Base-by-base conservation (phyloP, 2,329 filamentous ascomycete species). In the Teratosphaeriaceae sp. region DNA sequence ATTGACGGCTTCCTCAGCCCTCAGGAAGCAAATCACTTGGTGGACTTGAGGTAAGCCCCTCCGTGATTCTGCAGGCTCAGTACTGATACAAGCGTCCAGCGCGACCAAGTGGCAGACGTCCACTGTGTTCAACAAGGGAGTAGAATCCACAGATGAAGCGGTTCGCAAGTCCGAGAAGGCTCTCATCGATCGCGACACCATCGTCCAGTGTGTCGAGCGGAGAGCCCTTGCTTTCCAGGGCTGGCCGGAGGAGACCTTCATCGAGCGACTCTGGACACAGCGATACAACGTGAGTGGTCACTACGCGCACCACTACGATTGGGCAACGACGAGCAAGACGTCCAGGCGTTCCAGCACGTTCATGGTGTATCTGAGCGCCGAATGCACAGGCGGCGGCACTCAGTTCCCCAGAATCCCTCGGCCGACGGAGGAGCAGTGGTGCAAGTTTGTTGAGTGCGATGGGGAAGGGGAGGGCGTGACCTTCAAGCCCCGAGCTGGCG, bases 261-360 rank as follows among this genome's bases (percentile, higher is more conserved):
- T 81, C 55, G 78, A 82, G 59, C 70, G 73, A 38, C 68, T 81
- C 49, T 79, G 76, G 73, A 73, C 74, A 1, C 78, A 81, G 54
- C 67, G 73, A 39, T 82, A 82, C 53, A 73, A 72, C n/a, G 56
- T 63, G 5, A 69, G 67, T 2, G 78, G 78, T 1, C 76, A 80
- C 57, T 82, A 81, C 57, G 61, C 61, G 3, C 69, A 77, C 47
- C 77, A 80, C 51, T 81, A 74, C 55, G 78, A 82, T 59, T 80
- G 76, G 75, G 69, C 68, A 29, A 50, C 43, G 40, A 58, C 44
- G 45, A 65, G 48, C 4, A 55, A 55, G 22, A 43, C 39, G 2
- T 52, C 57, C 2, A 35, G 61, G 26, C 64, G 78, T 0, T 60
- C 76, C 5, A 77, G 71, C 43, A 78, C 71, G 2, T 81, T 81